phyloP scores from a whole-genome alignment of 2,329 filamentous ascomycete species.

The Endoconidiophora polonica region DNA sequence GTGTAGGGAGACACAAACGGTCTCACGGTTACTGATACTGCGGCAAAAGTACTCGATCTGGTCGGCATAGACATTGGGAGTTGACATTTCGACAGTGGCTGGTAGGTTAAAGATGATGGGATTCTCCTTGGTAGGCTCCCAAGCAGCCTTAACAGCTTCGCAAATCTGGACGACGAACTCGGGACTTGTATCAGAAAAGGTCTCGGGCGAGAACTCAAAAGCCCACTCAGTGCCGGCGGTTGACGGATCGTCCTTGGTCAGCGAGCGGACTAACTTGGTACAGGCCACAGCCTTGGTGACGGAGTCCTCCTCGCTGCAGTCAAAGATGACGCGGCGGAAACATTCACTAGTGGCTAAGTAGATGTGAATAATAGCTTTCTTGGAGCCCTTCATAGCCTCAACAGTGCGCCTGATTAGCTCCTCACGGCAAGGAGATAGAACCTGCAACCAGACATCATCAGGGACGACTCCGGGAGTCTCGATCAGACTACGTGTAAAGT shows the following conservation, averaged over 20 bases:
- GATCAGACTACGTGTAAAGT: slow-evolving; percentile 70
- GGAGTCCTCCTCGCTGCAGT: slow-evolving; percentile 66
- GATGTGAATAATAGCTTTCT: slow-evolving; percentile 88
- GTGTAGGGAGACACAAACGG: slow-evolving; percentile 77
- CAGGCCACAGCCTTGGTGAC: slow-evolving; percentile 71
- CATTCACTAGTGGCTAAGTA: slow-evolving; percentile 94
- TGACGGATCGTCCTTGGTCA: slow-evolving; percentile 64
- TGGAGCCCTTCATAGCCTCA: slow-evolving; percentile 71
- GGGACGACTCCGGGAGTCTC: slow-evolving; percentile 70
- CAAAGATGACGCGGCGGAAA: slow-evolving; percentile 83
- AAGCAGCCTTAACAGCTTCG: slow-evolving; percentile 84
- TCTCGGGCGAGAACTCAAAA: slow-evolving; percentile 73
- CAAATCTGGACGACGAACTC: slow-evolving; percentile 74
- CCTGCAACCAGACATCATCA: slow-evolving; percentile 82
- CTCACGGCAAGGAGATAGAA: slow-evolving; percentile 78
- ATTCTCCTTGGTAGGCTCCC: slow-evolving; percentile 63
- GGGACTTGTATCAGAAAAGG: slow-evolving; percentile 77
- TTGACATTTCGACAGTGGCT: slow-evolving; percentile 87
- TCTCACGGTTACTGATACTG: slow-evolving; percentile 69
- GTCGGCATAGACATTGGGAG: slow-evolving; percentile 90
- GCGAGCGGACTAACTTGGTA: slow-evolving; percentile 67
- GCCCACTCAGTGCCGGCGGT: slow-evolving; percentile 48
- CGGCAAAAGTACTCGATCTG: slow-evolving; percentile 92
- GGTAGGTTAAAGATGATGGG: slow-evolving; percentile 95
- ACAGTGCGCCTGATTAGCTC: slow-evolving; percentile 84